Base-by-base conservation (phyloP, 495 filamentous ascomycete species). In the Penicillium desertorum region DNA sequence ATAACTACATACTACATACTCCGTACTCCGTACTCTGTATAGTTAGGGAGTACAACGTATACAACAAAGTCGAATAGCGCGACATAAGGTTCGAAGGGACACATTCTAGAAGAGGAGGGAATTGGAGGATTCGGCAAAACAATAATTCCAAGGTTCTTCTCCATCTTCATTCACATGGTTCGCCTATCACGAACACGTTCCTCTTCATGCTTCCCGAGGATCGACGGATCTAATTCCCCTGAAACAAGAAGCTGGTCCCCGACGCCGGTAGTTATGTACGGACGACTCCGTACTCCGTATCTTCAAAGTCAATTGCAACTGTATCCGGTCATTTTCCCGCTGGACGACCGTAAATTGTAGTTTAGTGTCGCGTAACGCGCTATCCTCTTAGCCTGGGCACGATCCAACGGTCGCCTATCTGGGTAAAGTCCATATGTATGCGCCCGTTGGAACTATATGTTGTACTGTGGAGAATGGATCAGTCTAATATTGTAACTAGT, bases 391-490 rank as follows among this genome's bases (percentile, higher is more conserved):
- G 9, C 9, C 23, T 41, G 25, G 22, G 17, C 30, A 37, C 7
- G 12, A 23, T 36, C 42, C 43, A 46, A 54, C 52, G 52, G 52
- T 54, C 52, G 52, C 52, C 30, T 29, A 19, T 27, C 36, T 29
- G n/a, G 53, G 43, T 47, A 12, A 47, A 47, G 20, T 14, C 25
- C 6, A 17, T 9, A 39, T 17, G 30, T 12, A 34, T 34, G 32
- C 27, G 17, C 20, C 30, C 53, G 42, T 45, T 54, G 34, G 43
- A 47, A 55, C 32, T 39, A 55, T 23, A n/a, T n/a, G n/a, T n/a
- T n/a, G n/a, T n/a, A 19, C 1, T 52, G 49, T 55, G 53, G 53
- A 55, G 53, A 37, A 46, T 39, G 27, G 53, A 41, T 29, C 20
- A 47, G 30, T 39, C 36, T 42, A 20, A 30, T 34, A 17, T 34